phyloP scores from a whole-genome alignment of 1,284 basidiomycete species.

The Leccinum glutinopallens region DNA sequence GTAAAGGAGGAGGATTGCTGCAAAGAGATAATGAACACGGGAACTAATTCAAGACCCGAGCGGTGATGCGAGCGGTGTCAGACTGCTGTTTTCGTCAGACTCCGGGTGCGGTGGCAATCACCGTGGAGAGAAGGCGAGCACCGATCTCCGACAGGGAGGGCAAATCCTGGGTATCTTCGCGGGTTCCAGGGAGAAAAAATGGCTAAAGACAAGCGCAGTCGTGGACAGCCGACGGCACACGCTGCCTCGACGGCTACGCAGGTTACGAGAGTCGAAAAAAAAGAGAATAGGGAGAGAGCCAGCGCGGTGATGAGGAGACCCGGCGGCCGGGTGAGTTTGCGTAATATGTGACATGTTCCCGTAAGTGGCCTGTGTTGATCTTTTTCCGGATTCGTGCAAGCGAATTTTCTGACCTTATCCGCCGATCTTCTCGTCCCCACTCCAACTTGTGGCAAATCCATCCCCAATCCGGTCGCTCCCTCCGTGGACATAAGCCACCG shows the following conservation, averaged over 20 bases:
- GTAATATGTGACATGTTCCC: conserved; percentile 18
- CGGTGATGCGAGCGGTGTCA: conserved; percentile 20
- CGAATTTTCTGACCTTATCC: conserved; percentile 34
- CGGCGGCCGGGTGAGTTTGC: conserved; percentile 4
- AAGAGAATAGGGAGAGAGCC: neutral
- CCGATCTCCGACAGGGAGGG: conserved; percentile 27
- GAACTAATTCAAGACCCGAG: conserved; percentile 25
- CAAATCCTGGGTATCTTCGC: conserved; percentile 29
- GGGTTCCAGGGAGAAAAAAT: conserved; percentile 15
- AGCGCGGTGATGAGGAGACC: conserved; percentile 2
- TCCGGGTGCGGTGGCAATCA: conserved; percentile 27
- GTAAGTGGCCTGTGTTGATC: conserved; percentile 33
- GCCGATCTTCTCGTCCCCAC: conserved; percentile 38
- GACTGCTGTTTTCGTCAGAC: conserved; percentile 5
- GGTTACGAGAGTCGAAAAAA: neutral
- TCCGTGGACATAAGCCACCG: conserved; percentile 34
- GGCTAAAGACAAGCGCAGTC: conserved; percentile 1
- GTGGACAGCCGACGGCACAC: conserved; percentile 4
- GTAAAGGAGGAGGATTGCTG: conserved; percentile 14
- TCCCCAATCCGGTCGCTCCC: conserved; percentile 23
- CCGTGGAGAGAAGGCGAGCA: conserved; percentile 20
- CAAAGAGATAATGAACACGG: conserved; percentile 25
- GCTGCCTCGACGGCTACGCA: neutral
- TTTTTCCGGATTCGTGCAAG: conserved; percentile 22
- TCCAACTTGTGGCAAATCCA: conserved; percentile 30